Percentiles rank a stretch among this genome's conserved stretches.
Evolutionary conservation across 805 yeast genomes (phyloP).

Genomic region (Candida argentea): DNA sequence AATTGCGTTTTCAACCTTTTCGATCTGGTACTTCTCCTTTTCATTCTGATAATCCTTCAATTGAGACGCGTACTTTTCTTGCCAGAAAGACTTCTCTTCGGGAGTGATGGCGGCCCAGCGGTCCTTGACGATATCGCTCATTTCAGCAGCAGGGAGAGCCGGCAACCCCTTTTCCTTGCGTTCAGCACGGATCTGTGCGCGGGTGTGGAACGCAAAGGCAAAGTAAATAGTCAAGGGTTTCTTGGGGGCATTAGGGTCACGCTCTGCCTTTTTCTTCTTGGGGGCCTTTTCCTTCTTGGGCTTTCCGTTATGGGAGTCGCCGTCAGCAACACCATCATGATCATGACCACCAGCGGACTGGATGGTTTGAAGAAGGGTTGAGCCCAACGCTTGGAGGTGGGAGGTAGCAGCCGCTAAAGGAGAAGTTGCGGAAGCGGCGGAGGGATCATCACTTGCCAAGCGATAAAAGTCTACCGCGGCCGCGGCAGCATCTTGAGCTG

Average conservation of each 20-base stretch:
- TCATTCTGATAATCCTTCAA: constrained; percentile 25
- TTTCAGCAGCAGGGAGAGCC: constrained; percentile 62
- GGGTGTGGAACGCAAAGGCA: constrained; percentile 59
- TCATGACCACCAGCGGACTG: background rate
- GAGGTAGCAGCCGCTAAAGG: constrained; percentile 26
- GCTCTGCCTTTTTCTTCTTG: constrained; percentile 42
- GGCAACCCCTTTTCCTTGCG: constrained; percentile 48
- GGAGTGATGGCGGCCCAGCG: constrained; percentile 66
- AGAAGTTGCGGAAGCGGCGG: constrained; percentile 30
- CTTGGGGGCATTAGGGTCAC: constrained; percentile 92
- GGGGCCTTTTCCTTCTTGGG: constrained; percentile 12
- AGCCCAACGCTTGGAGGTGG: constrained; percentile 26
- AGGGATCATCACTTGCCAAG: constrained; percentile 36
- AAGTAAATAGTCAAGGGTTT: constrained; percentile 87
- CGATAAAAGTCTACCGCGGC: constrained; percentile 74
- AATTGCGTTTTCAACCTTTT: constrained; percentile 1
- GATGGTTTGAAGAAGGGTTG: constrained; percentile 4
- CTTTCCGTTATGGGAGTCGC: constrained; percentile 7
- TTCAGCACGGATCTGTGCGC: constrained; percentile 62
- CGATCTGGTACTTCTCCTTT: constrained; percentile 23
- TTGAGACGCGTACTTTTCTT: constrained; percentile 43
- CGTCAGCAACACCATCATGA: constrained; percentile 3
- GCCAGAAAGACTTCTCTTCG: constrained; percentile 61
- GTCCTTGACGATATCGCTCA: constrained; percentile 68
- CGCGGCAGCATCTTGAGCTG: constrained; percentile 77